Evolutionary conservation across 352 stramenopile genomes (phyloP), one percentile per base, ranked within the genome.

Genomic region (Pelagophyceae sp.): DNA sequence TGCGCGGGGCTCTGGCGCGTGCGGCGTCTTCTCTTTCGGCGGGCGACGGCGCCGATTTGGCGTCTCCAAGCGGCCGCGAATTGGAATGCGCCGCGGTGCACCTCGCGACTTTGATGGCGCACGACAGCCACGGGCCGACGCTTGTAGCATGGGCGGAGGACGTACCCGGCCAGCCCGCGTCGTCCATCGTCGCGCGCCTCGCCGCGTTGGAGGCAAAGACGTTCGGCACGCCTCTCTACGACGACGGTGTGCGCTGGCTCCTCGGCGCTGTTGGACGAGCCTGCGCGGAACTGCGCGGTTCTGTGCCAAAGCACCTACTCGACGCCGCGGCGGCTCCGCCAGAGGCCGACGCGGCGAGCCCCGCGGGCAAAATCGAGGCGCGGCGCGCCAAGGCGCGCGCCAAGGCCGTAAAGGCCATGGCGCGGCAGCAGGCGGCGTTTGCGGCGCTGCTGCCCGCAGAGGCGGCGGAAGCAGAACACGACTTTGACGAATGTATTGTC

Each of bases 401-500:
- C 11, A 11, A 27, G 23, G 27, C 58, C 11, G 15, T 67, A 27
- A 33, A 67, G 58, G 58, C 58, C 15, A 67, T 67, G 58, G 23
- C 58, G 58, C 58, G 58, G 23, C 15, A 33, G 23, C 58, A 67
- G 58, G 58, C 58, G 23, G 27, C 58, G 58, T 67, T 90, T 82
- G 85, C 74, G 29, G 81, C 83, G 45, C 63, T 82, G 54, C 83
- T 86, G n/a, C n/a, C n/a, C 72, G 78, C 81, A 38, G 83, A 83
- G 37, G 25, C 79, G 3, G 58, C 77, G 38, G 35, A 84, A 11
- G 81, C 80, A 60, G 79, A 88, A 33, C 82, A 89, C 67, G 86
- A 89, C 50, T 79, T 64, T 37, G 86, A 90, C 70, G 75, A 87
- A 17, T 92, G 87, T 72, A 92, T 92, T 72, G 90, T 92, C 77